phyloP scores from a whole-genome alignment of 371 early-diverging fungal genomes.

The Apophysomyces variabilis region DNA sequence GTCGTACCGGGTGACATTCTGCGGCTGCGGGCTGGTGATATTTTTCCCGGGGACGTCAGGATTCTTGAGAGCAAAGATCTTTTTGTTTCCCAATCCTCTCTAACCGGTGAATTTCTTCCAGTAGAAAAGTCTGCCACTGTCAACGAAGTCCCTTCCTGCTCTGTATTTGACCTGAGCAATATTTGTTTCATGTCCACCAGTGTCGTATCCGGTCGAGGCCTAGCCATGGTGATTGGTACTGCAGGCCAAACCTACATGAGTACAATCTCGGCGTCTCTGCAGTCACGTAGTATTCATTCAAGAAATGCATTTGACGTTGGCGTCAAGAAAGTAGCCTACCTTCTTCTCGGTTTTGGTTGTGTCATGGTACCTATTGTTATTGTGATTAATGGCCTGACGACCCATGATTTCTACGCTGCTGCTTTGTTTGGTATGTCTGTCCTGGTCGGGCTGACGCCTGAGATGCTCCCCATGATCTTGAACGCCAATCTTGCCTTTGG shows the following conservation, averaged over 20 bases:
- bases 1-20: conserved; percentile 48
- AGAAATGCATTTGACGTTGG: conserved; percentile 38
- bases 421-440: conserved; percentile 44
- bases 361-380: conserved; percentile 38
- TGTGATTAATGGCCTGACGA: conserved; percentile 39
- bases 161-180: conserved; percentile 22
- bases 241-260: conserved; percentile 42
- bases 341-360: conserved; percentile 38
- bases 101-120: conserved; percentile 49
- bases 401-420: conserved; percentile 34
- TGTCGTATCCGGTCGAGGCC: conserved; percentile 43
- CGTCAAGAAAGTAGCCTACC: conserved; percentile 41
- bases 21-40: conserved; percentile 36
- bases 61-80: conserved; percentile 43
- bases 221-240: conserved; percentile 36
- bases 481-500: conserved; percentile 49
- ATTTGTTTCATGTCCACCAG: conserved; percentile 46
- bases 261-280: conserved; percentile 33
- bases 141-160: neutral
- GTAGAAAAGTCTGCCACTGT: conserved; percentile 35
- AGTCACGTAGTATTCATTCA: conserved; percentile 25
- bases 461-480: conserved; percentile 54
- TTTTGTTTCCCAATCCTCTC: conserved; percentile 38
- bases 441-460: conserved; percentile 52
- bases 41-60: conserved; percentile 39